Evolutionary conservation across 257 asterid genomes (phyloP), one percentile per base, ranked within the genome.

Genomic region (Echites panduratus): DNA sequence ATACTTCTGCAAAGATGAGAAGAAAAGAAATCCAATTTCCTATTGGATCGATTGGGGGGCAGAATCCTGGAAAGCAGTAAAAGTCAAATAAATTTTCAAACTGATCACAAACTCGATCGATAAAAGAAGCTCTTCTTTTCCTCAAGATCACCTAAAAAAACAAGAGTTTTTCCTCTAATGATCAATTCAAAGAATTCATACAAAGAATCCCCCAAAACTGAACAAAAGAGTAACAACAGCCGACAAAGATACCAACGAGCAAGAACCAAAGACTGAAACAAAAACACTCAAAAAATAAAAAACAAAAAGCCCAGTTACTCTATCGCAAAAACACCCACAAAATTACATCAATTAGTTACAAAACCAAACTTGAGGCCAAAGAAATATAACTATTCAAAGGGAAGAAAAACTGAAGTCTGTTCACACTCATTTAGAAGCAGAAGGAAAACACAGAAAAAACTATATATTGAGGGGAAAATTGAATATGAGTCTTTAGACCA

Each of bases 311-410:
- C 81, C 70, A 66, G 66, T 27, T 14, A 47, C 2, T 6, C 43
- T 24, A 12, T 66, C 57, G 67, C 52, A 57, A 50, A 50, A 6
- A 47, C 40, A 56, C 50, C 38, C 48, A 41, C 52, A 38, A 52
- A 70, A 4, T 47, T 52, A 53, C 8, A 65, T 11, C 52, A 48
- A 70, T 74, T 7, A 22, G 27, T 49, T 19, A 52, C 32, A 71
- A 38, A 45, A 73, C n/a, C 75, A 74, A 74, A 66, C 63, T 64
- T 66, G 79, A 10, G 49, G 61, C 65, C 2, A 53, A 63, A 64
- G 73, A 47, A 54, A 73, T 17, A 40, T n/a, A 59, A 27, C 66
- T 41, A 32, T 29, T 47, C 17, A 26, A 64, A 50, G 72, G 71
- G 66, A 78, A 63, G 4, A 58, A 57, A 64, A 68, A 32, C 38